Evolutionary conservation across 768 basidiomycete genomes (phyloP), one percentile per base, ranked within the genome.

Genomic region (Pulveroboletus sp.): DNA sequence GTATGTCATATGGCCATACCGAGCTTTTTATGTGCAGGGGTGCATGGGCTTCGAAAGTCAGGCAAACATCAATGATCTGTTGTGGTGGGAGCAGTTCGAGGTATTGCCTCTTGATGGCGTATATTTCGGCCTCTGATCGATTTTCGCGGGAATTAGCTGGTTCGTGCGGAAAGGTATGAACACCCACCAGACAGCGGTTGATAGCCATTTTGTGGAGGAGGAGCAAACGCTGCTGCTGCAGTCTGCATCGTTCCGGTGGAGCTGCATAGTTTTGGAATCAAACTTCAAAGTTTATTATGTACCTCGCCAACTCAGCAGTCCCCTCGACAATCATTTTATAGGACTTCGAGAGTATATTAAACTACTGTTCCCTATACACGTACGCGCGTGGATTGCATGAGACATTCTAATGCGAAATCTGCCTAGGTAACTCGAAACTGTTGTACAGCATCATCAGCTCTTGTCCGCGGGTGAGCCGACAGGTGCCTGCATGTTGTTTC

Each of bases 41-140:
- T 13, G 82, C 81, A 71, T 89, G 77, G 9, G 80, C 63, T 58
- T 89, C 85, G 59, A 86, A 82, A 31, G 76, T 75, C 51, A 90
- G 73, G 63, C 85, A 89, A 59, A 90, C 81, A 57, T 89, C 88
- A 62, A 90, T 86, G 61, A 90, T 76, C 68, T 89, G 85, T 38
- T 78, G 75, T 19, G 76, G 79, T 20, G 82, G 76, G 8, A 91
- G 74, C 19, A 87, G 74, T 20, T 76, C 73, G 36, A 91, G 73
- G 70, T 90, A 91, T 53, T 79, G 77, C 55, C 80, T 78, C 65
- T 88, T 89, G 69, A 85, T 79, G 43, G 81, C 74, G 64, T 82
- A 76, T 62, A 63, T 63, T 55, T 73, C 73, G 27, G 60, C 62
- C 30, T 82, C 79, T 68, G 47, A 49, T 59, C 43, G 38, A 39